Conservation (phyloP, 73 alveolate species). For the Paramecium bursaria region DNA sequence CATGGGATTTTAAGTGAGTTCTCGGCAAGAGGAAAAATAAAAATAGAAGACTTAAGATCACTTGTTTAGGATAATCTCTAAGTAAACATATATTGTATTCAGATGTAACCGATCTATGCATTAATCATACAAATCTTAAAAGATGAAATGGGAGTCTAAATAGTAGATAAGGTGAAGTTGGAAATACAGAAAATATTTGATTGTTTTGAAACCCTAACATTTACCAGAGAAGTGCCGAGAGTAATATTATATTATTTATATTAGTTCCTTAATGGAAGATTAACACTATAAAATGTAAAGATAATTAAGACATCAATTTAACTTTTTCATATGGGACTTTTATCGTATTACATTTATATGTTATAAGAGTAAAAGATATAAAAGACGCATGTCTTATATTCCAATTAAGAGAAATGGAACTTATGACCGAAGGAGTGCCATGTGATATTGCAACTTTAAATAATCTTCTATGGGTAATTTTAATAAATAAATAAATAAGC, state of each 20-base stretch:
- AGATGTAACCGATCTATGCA: slow-evolving; percentile 26
- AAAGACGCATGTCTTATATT: slow-evolving; percentile 59
- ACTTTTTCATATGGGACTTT: slow-evolving; percentile 15
- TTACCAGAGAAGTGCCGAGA: slow-evolving; percentile 37
- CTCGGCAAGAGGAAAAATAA: slow-evolving; percentile 37
- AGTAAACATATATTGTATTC: background rate
- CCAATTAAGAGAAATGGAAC: slow-evolving; percentile 38
- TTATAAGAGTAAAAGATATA: slow-evolving; percentile 35
- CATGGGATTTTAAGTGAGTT: slow-evolving; percentile 38
- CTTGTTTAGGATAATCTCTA: slow-evolving; percentile 22
- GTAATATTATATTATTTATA: background rate
- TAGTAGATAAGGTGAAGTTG: slow-evolving; percentile 35
- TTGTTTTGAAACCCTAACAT: background rate
- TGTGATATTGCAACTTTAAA: slow-evolving; percentile 13
- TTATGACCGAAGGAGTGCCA: slow-evolving; percentile 63
- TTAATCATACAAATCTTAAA: background rate
- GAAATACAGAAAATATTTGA: slow-evolving; percentile 2
- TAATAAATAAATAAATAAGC: background rate
- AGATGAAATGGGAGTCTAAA: slow-evolving; percentile 7
- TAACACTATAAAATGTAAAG: slow-evolving; percentile 21
- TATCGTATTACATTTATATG: background rate
- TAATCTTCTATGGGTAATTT: slow-evolving; percentile 32
- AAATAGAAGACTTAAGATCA: slow-evolving; percentile 23
- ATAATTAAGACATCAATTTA: slow-evolving; percentile 25
- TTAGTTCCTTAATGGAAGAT: slow-evolving; percentile 53